These are phyloP conservation scores for Trichophyton mentagrophytes DNA, from an alignment of 2,329 filamentous ascomycete genomes.

Conservation along the genomic window DNA sequence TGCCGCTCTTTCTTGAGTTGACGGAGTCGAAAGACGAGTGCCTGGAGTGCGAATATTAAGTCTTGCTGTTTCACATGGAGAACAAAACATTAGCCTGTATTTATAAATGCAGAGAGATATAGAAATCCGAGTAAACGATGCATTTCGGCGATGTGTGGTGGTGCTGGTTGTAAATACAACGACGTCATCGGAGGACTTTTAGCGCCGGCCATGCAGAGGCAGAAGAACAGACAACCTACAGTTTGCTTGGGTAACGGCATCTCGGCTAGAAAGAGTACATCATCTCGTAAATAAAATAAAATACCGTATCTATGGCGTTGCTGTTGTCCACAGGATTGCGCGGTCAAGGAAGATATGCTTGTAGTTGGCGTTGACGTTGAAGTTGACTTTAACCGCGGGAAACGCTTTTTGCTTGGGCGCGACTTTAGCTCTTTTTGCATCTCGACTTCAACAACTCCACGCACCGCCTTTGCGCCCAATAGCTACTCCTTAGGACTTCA, in stretches of 20 bases:
- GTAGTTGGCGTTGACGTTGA: background rate
- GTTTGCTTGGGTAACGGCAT: slow-evolving; percentile 16
- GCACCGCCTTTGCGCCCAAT: no score
- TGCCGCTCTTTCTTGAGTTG: slow-evolving; percentile 16
- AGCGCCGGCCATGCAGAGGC: background rate
- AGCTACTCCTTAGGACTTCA: no score
- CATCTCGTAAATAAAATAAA: background rate
- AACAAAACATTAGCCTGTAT: background rate
- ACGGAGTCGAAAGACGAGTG: slow-evolving; percentile 15
- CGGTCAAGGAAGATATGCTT: background rate
- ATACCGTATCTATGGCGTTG: background rate
- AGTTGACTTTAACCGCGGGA: no score
- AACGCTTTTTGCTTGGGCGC: no score
- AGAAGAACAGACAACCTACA: slow-evolving; percentile 5
- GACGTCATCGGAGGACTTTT: background rate
- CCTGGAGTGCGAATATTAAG: slow-evolving; percentile 15
- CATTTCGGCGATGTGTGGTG: background rate
- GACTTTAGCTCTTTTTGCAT: no score
- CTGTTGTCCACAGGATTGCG: background rate
- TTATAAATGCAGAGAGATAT: background rate
- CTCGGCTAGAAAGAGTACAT: background rate
- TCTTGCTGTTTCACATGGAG: slow-evolving; percentile 10
- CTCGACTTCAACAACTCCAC: no score
- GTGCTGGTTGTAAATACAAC: background rate
- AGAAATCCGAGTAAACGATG: background rate